Base-by-base conservation (phyloP, 176 grass and related monocot genomes). In the Tuctoria greenei region DNA sequence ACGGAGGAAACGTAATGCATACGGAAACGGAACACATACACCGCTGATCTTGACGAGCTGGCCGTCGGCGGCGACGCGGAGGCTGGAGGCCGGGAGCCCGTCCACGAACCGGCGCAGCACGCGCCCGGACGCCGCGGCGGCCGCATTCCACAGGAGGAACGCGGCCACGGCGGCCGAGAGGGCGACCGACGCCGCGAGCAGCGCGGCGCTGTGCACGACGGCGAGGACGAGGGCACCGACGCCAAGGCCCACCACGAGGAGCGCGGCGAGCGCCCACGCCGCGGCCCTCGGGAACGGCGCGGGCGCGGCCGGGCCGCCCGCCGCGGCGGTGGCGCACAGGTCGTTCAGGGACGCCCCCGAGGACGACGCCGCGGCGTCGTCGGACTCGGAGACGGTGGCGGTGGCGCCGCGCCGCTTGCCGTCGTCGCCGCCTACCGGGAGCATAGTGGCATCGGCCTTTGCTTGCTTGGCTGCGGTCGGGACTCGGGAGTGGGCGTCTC, bases 1-100 rank as follows among this genome's bases (percentile, higher is more conserved):
- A 36, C 0, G 1, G 15, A 9, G 1, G 14, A 46, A 37, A 67
- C 1, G 50, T 23, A 79, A 72, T 13, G 16, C 1, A 0, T 26
- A 9, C 2, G 75, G 43, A 17, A 23, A 37, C 20, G 11, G 1
- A 3, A 69, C 52, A 21, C 87, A 34, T 81, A 99, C 95, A 52
- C 95, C 95, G 16, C 82, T 90, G 68, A 99, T 84, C 82, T 99
- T 99, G 56, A 99, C 92, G 68, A 99, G 85, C 82, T 95, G 92
- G 5, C 91, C 87, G 41, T 99, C 95, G 34, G 71, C 66, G 46
- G 95, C 89, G 7, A 54, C 74, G n/a, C 85, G 82, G 67, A 99
- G 89, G 83, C 88, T 93, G 45, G 85, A 83, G 1, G 83, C 77
- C 13, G 80, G 87, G 51, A 92, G 55, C 10, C 85, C 67, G 61